These are phyloP conservation scores for Phytophthora crassamura DNA, from an alignment of 352 stramenopile species.

Conservation along the genomic window DNA sequence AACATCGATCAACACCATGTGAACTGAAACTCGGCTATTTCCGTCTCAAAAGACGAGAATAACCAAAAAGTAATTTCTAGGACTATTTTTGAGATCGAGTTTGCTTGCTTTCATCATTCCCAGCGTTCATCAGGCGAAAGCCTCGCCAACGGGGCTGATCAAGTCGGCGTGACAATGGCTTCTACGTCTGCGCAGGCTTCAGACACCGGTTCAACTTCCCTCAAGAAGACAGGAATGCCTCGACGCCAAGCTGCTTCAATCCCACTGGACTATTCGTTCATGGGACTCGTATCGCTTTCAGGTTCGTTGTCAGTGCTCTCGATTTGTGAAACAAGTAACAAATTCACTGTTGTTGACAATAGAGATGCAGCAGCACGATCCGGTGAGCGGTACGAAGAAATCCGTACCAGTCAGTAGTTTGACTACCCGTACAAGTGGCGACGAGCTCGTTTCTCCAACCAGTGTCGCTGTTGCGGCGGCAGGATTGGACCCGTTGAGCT, in stretches of 20 bases:
- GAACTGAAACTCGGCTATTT: conserved; percentile 28
- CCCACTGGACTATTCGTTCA: conserved; percentile 78
- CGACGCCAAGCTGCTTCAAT: conserved; percentile 20
- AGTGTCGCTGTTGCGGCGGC: not conserved
- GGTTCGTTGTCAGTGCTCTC: conserved; percentile 32
- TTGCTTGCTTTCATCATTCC: not conserved
- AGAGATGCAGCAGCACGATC: conserved; percentile 73
- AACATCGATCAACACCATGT: conserved; percentile 22
- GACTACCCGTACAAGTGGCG: conserved; percentile 1
- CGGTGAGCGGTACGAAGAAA: conserved; percentile 65
- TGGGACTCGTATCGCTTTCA: conserved; percentile 59
- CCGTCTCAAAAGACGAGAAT: too few relatives aligned
- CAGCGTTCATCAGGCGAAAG: not conserved
- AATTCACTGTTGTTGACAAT: not conserved
- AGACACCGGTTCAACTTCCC: not conserved
- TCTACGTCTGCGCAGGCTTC: conserved; percentile 1
- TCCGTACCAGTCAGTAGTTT: not conserved
- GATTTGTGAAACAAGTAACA: not conserved
- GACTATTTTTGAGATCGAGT: conserved; percentile 24
- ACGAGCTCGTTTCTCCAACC: conserved; percentile 8
- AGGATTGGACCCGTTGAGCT: not conserved
- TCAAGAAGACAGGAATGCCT: conserved; percentile 23
- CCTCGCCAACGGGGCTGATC: not conserved
- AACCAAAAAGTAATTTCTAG: not conserved
- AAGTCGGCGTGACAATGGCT: not conserved